Evolutionary conservation across 2,329 filamentous ascomycete species (phyloP), one percentile per base, ranked within the genome.

Genomic region (Botrytis tulipae): DNA sequence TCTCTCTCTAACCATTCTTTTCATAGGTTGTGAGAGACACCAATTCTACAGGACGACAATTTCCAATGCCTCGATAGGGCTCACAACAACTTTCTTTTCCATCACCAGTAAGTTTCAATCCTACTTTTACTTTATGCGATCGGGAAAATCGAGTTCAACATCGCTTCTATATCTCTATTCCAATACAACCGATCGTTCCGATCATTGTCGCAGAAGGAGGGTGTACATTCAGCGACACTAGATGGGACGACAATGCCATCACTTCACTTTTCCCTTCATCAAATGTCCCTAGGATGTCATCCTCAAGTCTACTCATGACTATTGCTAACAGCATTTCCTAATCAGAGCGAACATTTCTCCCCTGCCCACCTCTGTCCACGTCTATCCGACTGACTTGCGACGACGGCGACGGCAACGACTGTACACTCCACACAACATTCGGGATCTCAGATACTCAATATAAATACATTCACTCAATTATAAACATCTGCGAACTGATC

Each of bases 31-130:
- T 69, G 62, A 65, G 42, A 65, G 71, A 72, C 71, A 29, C 59
- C 76, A 76, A 78, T 78, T 79, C 73, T 76, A 75, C 76, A 73
- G 51, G 61, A 79, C 77, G 40, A 75, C 77, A 62, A 78, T 73
- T 77, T 74, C 76, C 77, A 76, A 81, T 81, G 80, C 78, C 76
- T 79, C 77, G 77, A 81, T 80, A 81, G 78, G 76, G 76, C 74
- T 77, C 77, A 75, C 78, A 77, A 79, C 78, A 74, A 63, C 77
- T 78, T 78, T 74, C 72, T 74, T 79, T 78, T 76, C 72, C 74
- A 78, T 74, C 75, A 76, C 68, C 74, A 77, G 80, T 82, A 80
- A 80, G 80, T 81, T 75, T 32, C 61, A 63, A 74, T 77, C 73
- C 63, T 70, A 78, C 65, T 73, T 77, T 72, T 25, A 74, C 75